Base-by-base conservation (phyloP, 345 rosid genomes). In the Lenwebbia sp. region DNA sequence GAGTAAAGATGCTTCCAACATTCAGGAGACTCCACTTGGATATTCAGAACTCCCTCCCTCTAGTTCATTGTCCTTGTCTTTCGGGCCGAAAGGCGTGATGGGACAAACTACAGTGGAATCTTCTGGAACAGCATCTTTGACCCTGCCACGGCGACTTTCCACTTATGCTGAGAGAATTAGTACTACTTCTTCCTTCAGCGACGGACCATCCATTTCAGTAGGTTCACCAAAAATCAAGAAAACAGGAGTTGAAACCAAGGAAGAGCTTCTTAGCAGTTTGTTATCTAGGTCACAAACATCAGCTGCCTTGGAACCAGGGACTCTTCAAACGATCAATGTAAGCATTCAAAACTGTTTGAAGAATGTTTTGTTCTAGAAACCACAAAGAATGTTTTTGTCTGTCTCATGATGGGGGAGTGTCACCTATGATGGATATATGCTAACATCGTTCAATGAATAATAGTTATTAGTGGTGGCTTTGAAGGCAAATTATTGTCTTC, bases 221-320 rank as follows among this genome's bases (percentile, higher is more conserved):
- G 91, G 92, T 85, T 95, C 99, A 15, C 99, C 99, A 5, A 98
- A 96, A 92, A 88, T 90, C 86, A 98, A 97, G 98, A 96, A 98
- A 90, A 93, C 96, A 2, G 98, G 99, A 86, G 91, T 93, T 86
- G 98, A 96, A 89, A 94, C 98, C 82, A 94, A 92, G 88, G 98
- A 93, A 88, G 98, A 96, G 37, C 90, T 91, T 83, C 86, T 92
- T 84, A 94, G 87, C 86, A 92, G 92, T 91, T 84, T 95, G 86
- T 86, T 95, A 87, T 89, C 92, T 7, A 95, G 97, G 89, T 91
- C 94, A 82, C 95, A 94, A 17, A 82, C 92, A 7, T 87, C 88
- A 52, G 87, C 92, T 85, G 90, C 92, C 52, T 41, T 89, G 40
- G 99, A 94, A 86, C 84, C 92, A 11, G 94, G 88, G 85, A 85